Evolutionary conservation across 2,329 filamentous ascomycete species (phyloP).

Genomic region (Colletotrichum filicis): DNA sequence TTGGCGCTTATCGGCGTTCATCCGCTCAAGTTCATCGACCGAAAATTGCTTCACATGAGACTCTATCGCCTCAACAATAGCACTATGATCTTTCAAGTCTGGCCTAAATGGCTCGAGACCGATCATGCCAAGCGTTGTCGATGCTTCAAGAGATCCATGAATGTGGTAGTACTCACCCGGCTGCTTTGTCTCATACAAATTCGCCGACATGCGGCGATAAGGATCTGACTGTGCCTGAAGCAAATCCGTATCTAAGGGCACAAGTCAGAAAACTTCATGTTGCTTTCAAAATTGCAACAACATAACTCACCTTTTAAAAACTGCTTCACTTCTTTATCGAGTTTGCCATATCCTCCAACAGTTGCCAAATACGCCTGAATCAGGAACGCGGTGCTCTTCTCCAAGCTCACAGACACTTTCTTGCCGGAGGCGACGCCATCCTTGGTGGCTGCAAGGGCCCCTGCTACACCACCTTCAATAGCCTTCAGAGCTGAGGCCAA

Average conservation of each 20-base stretch:
- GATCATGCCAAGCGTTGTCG: constrained; percentile 76
- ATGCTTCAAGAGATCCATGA: constrained; percentile 79
- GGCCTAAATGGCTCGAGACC: constrained; percentile 71
- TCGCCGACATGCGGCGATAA: constrained; percentile 79
- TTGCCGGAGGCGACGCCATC: constrained; percentile 30
- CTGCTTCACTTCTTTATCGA: constrained; percentile 46
- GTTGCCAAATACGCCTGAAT: constrained; percentile 48
- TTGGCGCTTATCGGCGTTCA: constrained; percentile 66
- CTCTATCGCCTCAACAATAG: constrained; percentile 70
- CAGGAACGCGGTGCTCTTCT: constrained; percentile 57
- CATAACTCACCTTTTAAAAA: constrained; percentile 43
- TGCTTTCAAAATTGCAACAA: not conserved
- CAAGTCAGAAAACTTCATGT: not conserved
- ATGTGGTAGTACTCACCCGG: constrained; percentile 78
- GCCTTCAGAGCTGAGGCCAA: constrained; percentile 55
- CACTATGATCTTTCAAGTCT: constrained; percentile 68
- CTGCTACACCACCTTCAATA: constrained; percentile 50
- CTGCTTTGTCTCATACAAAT: constrained; percentile 76
- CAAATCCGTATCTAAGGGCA: constrained; percentile 73
- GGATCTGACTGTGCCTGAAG: constrained; percentile 76
- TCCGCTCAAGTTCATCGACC: constrained; percentile 64
- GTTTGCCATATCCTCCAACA: constrained; percentile 50
- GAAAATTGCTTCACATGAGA: constrained; percentile 66
- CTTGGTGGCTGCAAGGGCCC: constrained; percentile 44
- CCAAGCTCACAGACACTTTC: constrained; percentile 45